Percentiles rank a stretch among this genome's conserved stretches.
Conservation (phyloP, 2,329 filamentous ascomycete species). For the Sordariomycetes sp. region DNA sequence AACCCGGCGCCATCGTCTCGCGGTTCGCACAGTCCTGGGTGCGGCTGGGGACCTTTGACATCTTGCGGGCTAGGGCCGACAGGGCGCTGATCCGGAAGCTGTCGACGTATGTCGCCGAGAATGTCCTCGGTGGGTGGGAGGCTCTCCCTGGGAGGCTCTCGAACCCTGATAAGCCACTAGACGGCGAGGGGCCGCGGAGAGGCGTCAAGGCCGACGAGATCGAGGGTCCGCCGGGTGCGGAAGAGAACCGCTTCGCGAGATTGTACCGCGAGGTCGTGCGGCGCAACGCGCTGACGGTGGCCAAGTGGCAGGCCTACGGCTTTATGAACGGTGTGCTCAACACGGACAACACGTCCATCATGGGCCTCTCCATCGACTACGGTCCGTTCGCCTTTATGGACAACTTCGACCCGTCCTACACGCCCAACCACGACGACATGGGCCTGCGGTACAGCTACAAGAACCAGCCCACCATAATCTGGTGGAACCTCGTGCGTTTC, state of each 20-base stretch:
- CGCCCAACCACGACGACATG: conserved; percentile 91
- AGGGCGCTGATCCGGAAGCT: conserved; percentile 59
- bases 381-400: conserved; percentile 97
- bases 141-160: conserved; percentile 53
- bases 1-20: conserved; percentile 85
- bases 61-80: conserved; percentile 74
- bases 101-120: conserved; percentile 72
- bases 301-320: conserved; percentile 94
- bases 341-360: conserved; percentile 91
- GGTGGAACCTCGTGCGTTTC: conserved; percentile 94
- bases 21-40: conserved; percentile 89
- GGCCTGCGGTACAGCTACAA: conserved; percentile 80
- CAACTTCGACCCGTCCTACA: conserved; percentile 88
- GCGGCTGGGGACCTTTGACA: conserved; percentile 87
- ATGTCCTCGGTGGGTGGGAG: conserved; percentile 82
- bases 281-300: conserved; percentile 77
- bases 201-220: conserved; percentile 42
- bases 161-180: conserved; percentile 34
- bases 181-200: conserved; percentile 25
- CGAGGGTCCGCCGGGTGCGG: conserved; percentile 53
- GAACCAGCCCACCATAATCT: conserved; percentile 91
- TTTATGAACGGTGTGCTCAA: conserved; percentile 99
- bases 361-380: conserved; percentile 83
- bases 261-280: conserved; percentile 80
- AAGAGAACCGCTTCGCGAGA: conserved; percentile 77